phyloP scores from a whole-genome alignment of 352 stramenopile species.

The Bremia lactucae region DNA sequence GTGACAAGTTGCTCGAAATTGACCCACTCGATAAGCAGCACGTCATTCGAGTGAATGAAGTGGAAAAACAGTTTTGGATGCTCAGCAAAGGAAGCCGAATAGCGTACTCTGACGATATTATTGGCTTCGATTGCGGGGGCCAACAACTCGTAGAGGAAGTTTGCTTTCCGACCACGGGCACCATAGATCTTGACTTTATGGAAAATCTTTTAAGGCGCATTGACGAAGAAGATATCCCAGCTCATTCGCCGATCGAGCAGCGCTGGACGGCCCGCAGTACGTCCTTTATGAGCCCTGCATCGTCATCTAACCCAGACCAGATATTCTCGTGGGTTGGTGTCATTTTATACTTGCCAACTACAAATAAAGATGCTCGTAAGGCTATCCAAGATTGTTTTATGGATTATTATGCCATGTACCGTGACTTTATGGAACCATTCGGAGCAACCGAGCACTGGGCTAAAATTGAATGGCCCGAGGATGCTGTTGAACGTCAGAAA shows the following conservation, averaged over 20 bases:
- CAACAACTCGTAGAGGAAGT: constrained; percentile 98
- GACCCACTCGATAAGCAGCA: constrained; percentile 87
- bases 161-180: constrained; percentile 82
- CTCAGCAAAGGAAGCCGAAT: constrained; percentile 87
- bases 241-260: constrained; percentile 96
- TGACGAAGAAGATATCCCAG: constrained; percentile 87
- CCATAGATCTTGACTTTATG: constrained; percentile 90
- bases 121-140: constrained; percentile 98
- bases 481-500: constrained; percentile 31
- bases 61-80: constrained; percentile 94
- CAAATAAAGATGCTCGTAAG: constrained; percentile 34
- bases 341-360: constrained; percentile 92
- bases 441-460: constrained; percentile 92
- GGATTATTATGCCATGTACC: constrained; percentile 87
- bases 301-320: constrained; percentile 46
- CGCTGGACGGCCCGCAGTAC: constrained; percentile 90
- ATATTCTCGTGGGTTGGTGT: constrained; percentile 96
- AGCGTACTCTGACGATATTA: constrained; percentile 89
- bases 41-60: constrained; percentile 90
- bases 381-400: constrained; percentile 89
- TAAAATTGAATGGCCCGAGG: constrained; percentile 89
- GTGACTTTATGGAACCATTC: constrained; percentile 84
- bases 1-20: constrained; percentile 71
- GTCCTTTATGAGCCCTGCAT: constrained; percentile 89
- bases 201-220: constrained; percentile 88